A percentile compares a stretch with the other conserved stretches of the same genome.
Conservation (phyloP, 441 rosid genomes). For the Corymbia citriodora region DNA sequence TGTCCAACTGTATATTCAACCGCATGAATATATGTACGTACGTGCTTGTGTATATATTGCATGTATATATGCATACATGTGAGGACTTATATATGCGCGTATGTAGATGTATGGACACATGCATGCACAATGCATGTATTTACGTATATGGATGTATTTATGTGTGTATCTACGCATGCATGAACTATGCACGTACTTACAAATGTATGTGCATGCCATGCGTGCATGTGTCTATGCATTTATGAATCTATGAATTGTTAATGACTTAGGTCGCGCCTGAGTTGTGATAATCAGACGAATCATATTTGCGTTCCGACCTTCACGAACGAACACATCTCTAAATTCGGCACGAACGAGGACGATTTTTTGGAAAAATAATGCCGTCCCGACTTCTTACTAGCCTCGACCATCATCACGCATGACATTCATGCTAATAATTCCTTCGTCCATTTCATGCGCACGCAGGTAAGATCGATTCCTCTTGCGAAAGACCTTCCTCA, state of each 20-base stretch:
- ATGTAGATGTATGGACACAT: too few species aligned
- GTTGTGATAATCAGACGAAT: neutral
- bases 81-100: too few species aligned
- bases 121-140: too few species aligned
- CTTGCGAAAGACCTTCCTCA: constrained; percentile 41
- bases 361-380: neutral
- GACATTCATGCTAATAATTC: neutral
- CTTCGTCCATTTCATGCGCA: neutral
- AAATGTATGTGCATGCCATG: neutral
- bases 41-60: too few species aligned
- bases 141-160: neutral
- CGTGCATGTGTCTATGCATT: neutral
- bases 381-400: neutral
- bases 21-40: neutral
- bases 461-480: constrained; percentile 43
- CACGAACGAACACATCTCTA: neutral
- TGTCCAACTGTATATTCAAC: neutral
- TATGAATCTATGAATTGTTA: neutral
- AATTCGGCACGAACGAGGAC: neutral
- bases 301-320: neutral
- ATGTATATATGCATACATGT: too few species aligned
- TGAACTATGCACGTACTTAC: too few species aligned
- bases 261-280: neutral
- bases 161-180: neutral
- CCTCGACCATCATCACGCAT: neutral